Evolutionary conservation across 495 filamentous ascomycete species (phyloP).

Genomic region (Aspergillus campestris): DNA sequence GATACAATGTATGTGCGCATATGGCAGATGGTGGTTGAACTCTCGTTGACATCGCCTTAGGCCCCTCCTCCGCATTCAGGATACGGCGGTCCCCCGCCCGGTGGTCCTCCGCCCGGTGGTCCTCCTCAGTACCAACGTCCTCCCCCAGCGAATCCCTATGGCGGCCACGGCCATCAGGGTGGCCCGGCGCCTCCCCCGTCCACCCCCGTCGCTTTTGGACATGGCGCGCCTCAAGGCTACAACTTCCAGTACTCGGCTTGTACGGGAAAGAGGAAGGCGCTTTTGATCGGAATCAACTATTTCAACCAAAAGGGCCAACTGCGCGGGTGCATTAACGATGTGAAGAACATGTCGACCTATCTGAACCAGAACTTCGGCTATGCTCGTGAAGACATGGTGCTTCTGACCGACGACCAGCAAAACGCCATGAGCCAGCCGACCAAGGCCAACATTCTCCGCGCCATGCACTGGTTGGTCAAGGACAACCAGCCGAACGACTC

Average conservation of each 20-base stretch:
- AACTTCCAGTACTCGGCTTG: slow-evolving; percentile 88
- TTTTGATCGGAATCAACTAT: slow-evolving; percentile 97
- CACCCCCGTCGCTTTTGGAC: slow-evolving; percentile 54
- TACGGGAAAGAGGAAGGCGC: slow-evolving; percentile 81
- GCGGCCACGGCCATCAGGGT: slow-evolving; percentile 22
- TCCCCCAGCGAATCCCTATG: slow-evolving; percentile 18
- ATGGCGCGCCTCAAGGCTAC: slow-evolving; percentile 70
- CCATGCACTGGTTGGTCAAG: slow-evolving; percentile 98
- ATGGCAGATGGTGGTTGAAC: no score
- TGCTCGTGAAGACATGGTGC: slow-evolving; percentile 95
- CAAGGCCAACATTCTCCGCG: slow-evolving; percentile 89
- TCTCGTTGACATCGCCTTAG: no score
- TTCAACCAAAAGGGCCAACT: slow-evolving; percentile 89
- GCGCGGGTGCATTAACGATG: slow-evolving; percentile 95
- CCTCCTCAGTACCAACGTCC: slow-evolving; percentile 21
- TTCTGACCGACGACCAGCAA: slow-evolving; percentile 94
- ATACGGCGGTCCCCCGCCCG: slow-evolving; percentile 27
- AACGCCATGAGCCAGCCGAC: slow-evolving; percentile 96
- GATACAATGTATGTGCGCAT: slow-evolving; percentile 29
- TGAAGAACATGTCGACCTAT: slow-evolving; percentile 93
- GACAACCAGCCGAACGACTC: slow-evolving; percentile 92
- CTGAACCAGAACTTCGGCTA: slow-evolving; percentile 88
- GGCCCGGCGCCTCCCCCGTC: slow-evolving; percentile 35
- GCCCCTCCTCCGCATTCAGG: slow-evolving; percentile 9
- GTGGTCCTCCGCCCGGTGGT: slow-evolving; percentile 25